phyloP scores from a whole-genome alignment of 108 stramenopile species.

The Discostella stelligeroides region DNA sequence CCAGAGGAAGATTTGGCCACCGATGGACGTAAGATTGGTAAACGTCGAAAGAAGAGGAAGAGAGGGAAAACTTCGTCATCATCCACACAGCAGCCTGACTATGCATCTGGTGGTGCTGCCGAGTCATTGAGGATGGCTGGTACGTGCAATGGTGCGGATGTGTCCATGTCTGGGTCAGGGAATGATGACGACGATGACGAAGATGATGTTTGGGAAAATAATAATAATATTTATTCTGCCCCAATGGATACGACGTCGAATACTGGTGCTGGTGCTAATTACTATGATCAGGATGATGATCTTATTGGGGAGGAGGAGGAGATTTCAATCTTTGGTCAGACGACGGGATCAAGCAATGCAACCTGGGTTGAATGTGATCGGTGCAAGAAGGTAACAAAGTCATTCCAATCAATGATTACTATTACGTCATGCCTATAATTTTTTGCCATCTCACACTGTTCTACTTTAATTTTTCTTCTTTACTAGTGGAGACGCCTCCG shows the following conservation, averaged over 20 bases:
- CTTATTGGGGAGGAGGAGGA: conserved; percentile 58
- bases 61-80: conserved; percentile 14
- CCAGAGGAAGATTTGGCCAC: conserved; percentile 30
- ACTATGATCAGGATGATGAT: conserved; percentile 29
- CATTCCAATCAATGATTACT: conserved; percentile 2
- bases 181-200: conserved; percentile 26
- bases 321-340: conserved; percentile 86
- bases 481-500: conserved; percentile 85
- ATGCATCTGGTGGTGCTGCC: neutral
- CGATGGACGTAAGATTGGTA: conserved; percentile 40
- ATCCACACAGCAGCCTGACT: neutral
- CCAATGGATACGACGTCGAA: neutral
- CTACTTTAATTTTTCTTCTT: neutral
- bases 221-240: neutral
- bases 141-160: conserved; percentile 6
- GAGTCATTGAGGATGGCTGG: too few species aligned
- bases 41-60: conserved; percentile 46
- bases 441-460: neutral
- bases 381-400: conserved; percentile 74
- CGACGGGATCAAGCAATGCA: conserved; percentile 75
- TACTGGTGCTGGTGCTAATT: conserved; percentile 14
- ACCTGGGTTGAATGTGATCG: conserved; percentile 93
- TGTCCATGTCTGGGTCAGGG: conserved; percentile 12
- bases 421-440: too few species aligned
- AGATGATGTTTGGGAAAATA: conserved; percentile 1